Conservation (phyloP, 176 grass and related monocot genomes). For the Avena sativa region DNA sequence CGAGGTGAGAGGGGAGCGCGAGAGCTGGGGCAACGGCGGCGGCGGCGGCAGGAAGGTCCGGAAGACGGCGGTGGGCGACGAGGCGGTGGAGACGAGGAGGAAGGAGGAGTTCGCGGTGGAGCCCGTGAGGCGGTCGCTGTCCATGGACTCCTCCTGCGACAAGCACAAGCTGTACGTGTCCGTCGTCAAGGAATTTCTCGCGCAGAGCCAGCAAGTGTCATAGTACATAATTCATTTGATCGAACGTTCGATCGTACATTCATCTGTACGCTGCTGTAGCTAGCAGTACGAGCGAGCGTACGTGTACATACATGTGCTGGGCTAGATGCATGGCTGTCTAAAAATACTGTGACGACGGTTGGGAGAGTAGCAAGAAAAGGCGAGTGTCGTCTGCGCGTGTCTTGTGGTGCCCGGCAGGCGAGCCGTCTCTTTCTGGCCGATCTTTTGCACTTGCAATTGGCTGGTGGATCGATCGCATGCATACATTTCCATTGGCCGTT, state of each 20-base stretch:
- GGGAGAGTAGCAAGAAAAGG: too few species aligned
- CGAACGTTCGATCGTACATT: background rate
- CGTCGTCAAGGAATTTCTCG: conserved; percentile 62
- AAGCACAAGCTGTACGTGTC: conserved; percentile 66
- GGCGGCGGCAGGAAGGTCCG: background rate
- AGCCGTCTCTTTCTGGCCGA: background rate
- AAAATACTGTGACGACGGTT: too few species aligned
- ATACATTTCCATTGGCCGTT: background rate
- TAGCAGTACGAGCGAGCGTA: background rate
- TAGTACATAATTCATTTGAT: background rate
- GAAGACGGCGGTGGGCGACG: conserved; percentile 59
- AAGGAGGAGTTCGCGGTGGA: conserved; percentile 59
- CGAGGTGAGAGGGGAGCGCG: conserved; percentile 57
- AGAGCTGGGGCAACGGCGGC: conserved; percentile 22
- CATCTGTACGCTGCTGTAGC: background rate
- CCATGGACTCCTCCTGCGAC: conserved; percentile 73
- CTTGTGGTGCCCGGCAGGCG: too few species aligned
- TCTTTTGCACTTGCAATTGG: background rate
- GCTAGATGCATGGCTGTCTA: background rate
- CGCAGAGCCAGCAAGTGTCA: conserved; percentile 36
- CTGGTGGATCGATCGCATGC: background rate
- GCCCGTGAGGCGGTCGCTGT: conserved; percentile 79
- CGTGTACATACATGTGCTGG: background rate
- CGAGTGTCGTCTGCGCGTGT: too few species aligned
- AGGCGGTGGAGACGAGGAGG: conserved; percentile 68